Base-by-base conservation (phyloP, 495 filamentous ascomycete genomes). In the Pseudevernia furfuracea region DNA sequence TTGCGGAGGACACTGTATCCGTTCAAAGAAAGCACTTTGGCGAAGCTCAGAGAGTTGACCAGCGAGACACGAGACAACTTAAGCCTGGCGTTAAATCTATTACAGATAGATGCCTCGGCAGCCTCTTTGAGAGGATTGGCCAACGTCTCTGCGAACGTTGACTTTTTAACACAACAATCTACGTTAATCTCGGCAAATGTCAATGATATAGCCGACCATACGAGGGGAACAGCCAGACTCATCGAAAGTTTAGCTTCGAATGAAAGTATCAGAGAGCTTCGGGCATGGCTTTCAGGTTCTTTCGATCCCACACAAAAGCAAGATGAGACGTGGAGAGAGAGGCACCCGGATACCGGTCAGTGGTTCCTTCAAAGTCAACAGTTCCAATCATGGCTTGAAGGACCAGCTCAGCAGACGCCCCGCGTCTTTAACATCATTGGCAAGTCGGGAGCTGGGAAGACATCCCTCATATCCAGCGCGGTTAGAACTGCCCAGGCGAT, bases 1-100 rank as follows among this genome's bases (percentile, higher is more conserved):
- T 53, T 53, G 2, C 28, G 49, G 49, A 53, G 49, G 28, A 34
- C 49, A 14, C 49, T 53, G 15, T 53, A 53, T 53, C 49, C 49
- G 28, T 53, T 53, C 49, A 53, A 53, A 53, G 49, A 53, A 32
- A 53, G 49, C 28, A 53, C 49, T 19, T 32, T 53, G 28, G 49
- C 49, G 5, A 53, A 53, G 49, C 49, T 53, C 15, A 53, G 49
- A 32, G 49, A 53, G 28, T 32, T 53, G 49, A 32, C 28, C 49
- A 19, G 28, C 49, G 49, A 53, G 34, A 19, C 49, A 53, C 49
- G 49, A 34, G 28, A 53, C 49, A 53, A 53, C 15, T 32, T 53
- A 8, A 53, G 28, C 49, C 28, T 53, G 15, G 49, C 28, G 1
- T 32, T 53, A 5, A 17, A 32, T 32, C 12, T 53, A 14, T n/a